Percentiles rank a stretch among this genome's conserved stretches.
These are phyloP conservation scores for Berkeleyomyces rouxiae DNA, from an alignment of 2,329 filamentous ascomycete species.

Conservation along the genomic window DNA sequence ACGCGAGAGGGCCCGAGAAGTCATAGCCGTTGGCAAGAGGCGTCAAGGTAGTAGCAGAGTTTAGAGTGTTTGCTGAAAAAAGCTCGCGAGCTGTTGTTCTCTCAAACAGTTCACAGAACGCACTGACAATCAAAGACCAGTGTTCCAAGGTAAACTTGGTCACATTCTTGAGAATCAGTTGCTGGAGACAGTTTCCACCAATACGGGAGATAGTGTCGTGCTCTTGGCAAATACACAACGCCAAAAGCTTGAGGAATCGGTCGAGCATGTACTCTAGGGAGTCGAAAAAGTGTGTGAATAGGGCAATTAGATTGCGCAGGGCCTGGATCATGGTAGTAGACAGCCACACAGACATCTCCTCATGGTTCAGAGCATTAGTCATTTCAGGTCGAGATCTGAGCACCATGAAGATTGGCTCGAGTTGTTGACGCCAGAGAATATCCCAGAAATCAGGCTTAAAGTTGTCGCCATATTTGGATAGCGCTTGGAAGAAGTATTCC, in stretches of 20 bases:
- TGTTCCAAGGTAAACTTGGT: slow-evolving; percentile 74
- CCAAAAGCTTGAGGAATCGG: slow-evolving; percentile 85
- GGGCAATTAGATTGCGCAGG: slow-evolving; percentile 90
- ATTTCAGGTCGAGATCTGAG: slow-evolving; percentile 92
- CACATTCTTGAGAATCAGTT: slow-evolving; percentile 91
- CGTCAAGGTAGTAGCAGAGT: slow-evolving; percentile 34
- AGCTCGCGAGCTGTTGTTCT: slow-evolving; percentile 88
- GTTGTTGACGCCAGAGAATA: slow-evolving; percentile 86
- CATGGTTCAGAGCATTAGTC: slow-evolving; percentile 85
- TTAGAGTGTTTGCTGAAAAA: slow-evolving; percentile 62
- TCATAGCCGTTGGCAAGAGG: slow-evolving; percentile 36
- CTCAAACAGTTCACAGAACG: slow-evolving; percentile 91
- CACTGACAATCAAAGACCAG: slow-evolving; percentile 87
- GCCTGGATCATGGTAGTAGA: slow-evolving; percentile 99
- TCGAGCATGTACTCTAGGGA: slow-evolving; percentile 95
- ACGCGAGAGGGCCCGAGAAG: slow-evolving; percentile 30
- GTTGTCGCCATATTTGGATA: slow-evolving; percentile 76
- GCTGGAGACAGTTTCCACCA: slow-evolving; percentile 93
- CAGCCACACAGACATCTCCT: slow-evolving; percentile 94
- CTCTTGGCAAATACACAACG: slow-evolving; percentile 94
- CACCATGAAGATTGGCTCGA: slow-evolving; percentile 98
- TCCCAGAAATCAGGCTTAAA: slow-evolving; percentile 97
- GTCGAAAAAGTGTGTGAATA: slow-evolving; percentile 98
- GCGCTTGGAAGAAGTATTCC: slow-evolving; percentile 90
- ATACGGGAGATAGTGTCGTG: slow-evolving; percentile 97